Evolutionary conservation across 2,329 filamentous ascomycete species (phyloP), one percentile per base, ranked within the genome.

Genomic region (Rugonectria rugulosa): DNA sequence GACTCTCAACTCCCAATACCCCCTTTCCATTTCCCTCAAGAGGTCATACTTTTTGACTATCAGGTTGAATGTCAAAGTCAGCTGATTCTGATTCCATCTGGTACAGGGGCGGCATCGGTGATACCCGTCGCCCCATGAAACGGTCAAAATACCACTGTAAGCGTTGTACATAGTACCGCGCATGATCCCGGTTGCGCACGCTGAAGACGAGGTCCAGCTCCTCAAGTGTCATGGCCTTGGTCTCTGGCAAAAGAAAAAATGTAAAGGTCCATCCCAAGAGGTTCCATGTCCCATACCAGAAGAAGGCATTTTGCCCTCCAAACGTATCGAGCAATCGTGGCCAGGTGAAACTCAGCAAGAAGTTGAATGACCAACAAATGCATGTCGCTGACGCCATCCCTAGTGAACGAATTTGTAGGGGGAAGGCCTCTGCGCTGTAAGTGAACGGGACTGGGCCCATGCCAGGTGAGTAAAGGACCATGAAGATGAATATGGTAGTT

Each of bases 241-340:
- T 81, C 69, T 81, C 79, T 6, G 79, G 79, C 0, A 82, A 73
- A 40, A 80, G 72, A 56, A 80, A 73, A 67, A 80, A 80, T 59
- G 80, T 79, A 61, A 81, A 73, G 44, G 76, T 49, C 62, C 79
- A 75, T 1, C 78, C 79, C 2, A 77, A 56, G 5, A 77, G 47
- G 64, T 81, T 81, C 62, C 80, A 76, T 6, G 71, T 74, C 0
- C 78, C 79, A 56, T 81, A 81, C 61, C 78, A 75, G 12, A 72
- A 75, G 57, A 80, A 73, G 8, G 69, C 70, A 0, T 70, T 70
- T 6, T 64, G 60, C 2, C 63, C 36, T 2, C 63, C 66, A 43
- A 73, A 70, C 2, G 64, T 45, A 8, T 59, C 59, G 40, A 67
- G 57, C 63, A 73, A 68, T 9, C 59, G 62, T 11, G 70, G 69